Conservation (phyloP, 2,329 filamentous ascomycete species). For the Teratosphaeria viscida region DNA sequence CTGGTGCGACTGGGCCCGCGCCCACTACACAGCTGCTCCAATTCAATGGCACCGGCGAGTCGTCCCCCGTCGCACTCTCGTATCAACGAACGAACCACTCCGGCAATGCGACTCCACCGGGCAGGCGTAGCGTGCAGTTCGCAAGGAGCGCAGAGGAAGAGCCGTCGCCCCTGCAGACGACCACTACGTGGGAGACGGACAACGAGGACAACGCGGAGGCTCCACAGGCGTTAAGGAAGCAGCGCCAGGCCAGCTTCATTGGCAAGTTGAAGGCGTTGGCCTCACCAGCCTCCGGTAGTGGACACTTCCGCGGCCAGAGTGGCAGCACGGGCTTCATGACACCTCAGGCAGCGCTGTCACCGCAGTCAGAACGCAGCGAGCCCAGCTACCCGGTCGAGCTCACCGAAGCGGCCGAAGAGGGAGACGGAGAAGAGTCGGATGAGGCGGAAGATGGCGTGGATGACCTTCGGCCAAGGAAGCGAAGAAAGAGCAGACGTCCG, state of each 20-base stretch:
- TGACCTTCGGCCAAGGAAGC: slow-evolving; percentile 48
- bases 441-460: slow-evolving; percentile 35
- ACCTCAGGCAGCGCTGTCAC: slow-evolving; percentile 18
- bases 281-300: slow-evolving; percentile 8
- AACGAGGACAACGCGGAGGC: slow-evolving; percentile 6
- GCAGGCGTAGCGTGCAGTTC: slow-evolving; percentile 21
- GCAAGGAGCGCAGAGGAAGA: slow-evolving; percentile 13
- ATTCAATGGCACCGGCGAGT: not conserved
- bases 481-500: slow-evolving; percentile 52
- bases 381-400: slow-evolving; percentile 40
- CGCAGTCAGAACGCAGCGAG: slow-evolving; percentile 24
- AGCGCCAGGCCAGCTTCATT: slow-evolving; percentile 18
- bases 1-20: slow-evolving; percentile 2
- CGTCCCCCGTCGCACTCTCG: not conserved
- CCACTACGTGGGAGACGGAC: slow-evolving; percentile 18
- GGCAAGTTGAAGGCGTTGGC: slow-evolving; percentile 21
- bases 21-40: slow-evolving; percentile 4
- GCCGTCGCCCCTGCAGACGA: slow-evolving; percentile 13
- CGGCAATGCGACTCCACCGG: slow-evolving; percentile 13
- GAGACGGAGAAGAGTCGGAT: slow-evolving; percentile 56
- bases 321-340: slow-evolving; percentile 9
- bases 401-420: slow-evolving; percentile 65
- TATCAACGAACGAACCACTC: slow-evolving; percentile 3
- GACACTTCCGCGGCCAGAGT: slow-evolving; percentile 9
- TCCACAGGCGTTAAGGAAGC: slow-evolving; percentile 9